Evolutionary conservation across 2,329 filamentous ascomycete genomes (phyloP), one percentile per base, ranked within the genome.

Genomic region (Aspergillus melleus): DNA sequence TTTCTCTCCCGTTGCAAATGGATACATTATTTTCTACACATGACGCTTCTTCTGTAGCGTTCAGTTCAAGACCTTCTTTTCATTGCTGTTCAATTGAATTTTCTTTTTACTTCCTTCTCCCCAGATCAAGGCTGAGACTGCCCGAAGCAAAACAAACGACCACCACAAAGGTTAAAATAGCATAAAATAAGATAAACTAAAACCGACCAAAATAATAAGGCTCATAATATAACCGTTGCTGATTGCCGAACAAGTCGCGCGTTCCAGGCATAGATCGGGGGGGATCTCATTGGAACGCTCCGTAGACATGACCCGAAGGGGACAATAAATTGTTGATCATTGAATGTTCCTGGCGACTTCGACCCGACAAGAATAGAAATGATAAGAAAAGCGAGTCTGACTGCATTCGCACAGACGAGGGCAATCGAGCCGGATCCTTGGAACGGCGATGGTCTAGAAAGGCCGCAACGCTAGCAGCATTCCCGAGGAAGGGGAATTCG

Each of bases 371-470:
- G 12, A 24, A 29, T 29, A 29, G 26, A 29, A 29, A 10, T 29
- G 57, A 61, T 30, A 52, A 49, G 59, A 47, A 22, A 57, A 61
- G 29, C 49, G 53, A 55, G 26, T 29, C 26, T 29, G 26, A 26
- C 44, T 42, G 55, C 55, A 42, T 29, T 53, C 57, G 59, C 56
- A 59, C 56, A 53, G 56, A 59, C 57, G 57, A 52, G 57, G 57
- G 49, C 50, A 49, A 49, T 30, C 39, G 55, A 57, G 49, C 56
- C 60, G 60, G 63, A 62, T 62, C 64, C 61, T 47, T 65, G 64
- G 60, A 65, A 64, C 60, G 61, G 54, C 59, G 61, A 58, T 52
- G 63, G 63, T 59, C 59, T 61, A 61, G 59, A 62, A 64, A 61
- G 59, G 62, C 49, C 55, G 50, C 54, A 46, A 59, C 47, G 47